A percentile compares a stretch with the other conserved stretches of the same genome.
These are phyloP conservation scores for Apiotrichum gamsii DNA, from an alignment of 1,284 basidiomycete genomes.

Conservation along the genomic window DNA sequence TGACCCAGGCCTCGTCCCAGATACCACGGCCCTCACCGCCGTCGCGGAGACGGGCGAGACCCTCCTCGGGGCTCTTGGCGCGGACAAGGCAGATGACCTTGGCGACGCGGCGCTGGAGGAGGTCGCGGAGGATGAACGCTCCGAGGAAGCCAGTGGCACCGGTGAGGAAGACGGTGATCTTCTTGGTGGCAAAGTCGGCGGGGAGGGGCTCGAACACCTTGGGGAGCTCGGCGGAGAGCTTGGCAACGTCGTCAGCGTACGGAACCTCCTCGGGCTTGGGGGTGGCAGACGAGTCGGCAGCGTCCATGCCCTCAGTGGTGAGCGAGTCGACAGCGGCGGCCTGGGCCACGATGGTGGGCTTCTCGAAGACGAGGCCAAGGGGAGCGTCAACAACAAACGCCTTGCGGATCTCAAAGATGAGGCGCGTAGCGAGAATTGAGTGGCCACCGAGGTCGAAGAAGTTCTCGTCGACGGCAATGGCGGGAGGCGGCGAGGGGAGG, in stretches of 20 bases:
- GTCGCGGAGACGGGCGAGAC: conserved; percentile 65
- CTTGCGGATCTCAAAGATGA: conserved; percentile 96
- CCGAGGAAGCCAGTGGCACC: conserved; percentile 97
- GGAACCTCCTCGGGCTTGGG: conserved; percentile 25
- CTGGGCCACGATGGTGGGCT: conserved; percentile 78
- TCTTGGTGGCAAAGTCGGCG: conserved; percentile 53
- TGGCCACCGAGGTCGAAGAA: conserved; percentile 99
- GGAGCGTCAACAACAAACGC: conserved; percentile 86
- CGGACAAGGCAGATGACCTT: conserved; percentile 92
- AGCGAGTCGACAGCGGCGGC: conserved; percentile 72
- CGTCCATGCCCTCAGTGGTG: conserved; percentile 72
- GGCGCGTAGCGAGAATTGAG: conserved; percentile 92
- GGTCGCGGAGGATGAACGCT: conserved; percentile 80
- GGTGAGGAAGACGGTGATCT: conserved; percentile 82
- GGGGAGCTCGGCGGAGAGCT: conserved; percentile 58
- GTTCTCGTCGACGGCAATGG: conserved; percentile 82
- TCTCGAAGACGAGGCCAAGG: conserved; percentile 85
- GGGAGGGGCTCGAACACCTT: conserved; percentile 57
- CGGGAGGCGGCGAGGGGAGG: conserved; percentile 70
- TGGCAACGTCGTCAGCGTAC: conserved; percentile 76
- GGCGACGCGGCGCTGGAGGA: conserved; percentile 64
- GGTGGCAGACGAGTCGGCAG: conserved; percentile 48
- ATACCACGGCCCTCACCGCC: conserved; percentile 77
- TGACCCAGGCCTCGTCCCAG: conserved; percentile 87
- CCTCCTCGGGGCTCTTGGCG: conserved; percentile 61